Percentiles rank a stretch among this genome's conserved stretches.
Evolutionary conservation across 495 filamentous ascomycete genomes (phyloP).

Genomic region (Hyaloscypha bicolor): DNA sequence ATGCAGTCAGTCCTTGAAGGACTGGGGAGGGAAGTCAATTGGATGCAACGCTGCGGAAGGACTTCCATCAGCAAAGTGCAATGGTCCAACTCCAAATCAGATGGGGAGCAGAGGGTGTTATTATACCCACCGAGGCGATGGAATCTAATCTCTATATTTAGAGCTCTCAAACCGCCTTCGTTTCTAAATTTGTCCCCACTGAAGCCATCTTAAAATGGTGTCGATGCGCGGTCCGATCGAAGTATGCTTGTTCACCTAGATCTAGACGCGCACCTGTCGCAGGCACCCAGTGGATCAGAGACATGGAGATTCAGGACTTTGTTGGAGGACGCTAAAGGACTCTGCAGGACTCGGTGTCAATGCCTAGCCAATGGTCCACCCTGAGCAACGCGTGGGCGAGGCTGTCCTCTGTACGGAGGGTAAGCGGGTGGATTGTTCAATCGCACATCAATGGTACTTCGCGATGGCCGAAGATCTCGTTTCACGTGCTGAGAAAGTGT

Average conservation of each 20-base stretch:
- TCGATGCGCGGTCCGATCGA: background rate
- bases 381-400: background rate
- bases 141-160: background rate
- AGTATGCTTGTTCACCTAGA: background rate
- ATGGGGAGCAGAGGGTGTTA: background rate
- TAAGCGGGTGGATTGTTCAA: background rate
- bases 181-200: background rate
- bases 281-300: background rate
- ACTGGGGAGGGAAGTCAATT: background rate
- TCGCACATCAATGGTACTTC: background rate
- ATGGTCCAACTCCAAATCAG: background rate
- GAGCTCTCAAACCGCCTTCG: background rate
- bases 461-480: background rate
- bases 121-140: background rate
- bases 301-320: background rate
- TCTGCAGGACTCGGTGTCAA: background rate
- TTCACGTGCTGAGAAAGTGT: background rate
- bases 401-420: background rate
- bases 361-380: background rate
- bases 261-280: background rate
- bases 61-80: background rate
- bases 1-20: background rate
- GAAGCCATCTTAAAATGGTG: background rate
- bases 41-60: background rate
- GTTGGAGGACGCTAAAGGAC: background rate